Base-by-base conservation (phyloP, 2,329 filamentous ascomycete genomes). In the Aspergillus caelatus region DNA sequence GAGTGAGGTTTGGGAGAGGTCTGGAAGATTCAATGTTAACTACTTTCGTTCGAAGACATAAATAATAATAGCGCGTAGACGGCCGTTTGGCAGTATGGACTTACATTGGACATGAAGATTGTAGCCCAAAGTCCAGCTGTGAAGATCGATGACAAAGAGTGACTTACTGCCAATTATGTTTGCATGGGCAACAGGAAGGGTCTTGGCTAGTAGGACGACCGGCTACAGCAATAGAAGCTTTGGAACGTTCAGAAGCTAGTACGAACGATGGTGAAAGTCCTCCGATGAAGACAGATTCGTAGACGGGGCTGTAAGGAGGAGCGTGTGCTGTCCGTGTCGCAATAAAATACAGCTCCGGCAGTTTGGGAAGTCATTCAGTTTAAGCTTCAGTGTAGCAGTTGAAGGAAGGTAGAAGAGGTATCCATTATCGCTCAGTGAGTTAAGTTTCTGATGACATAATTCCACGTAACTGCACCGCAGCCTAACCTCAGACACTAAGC, bases 381-480 rank as follows among this genome's bases (percentile, higher is more conserved):
- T 50, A 45, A 69, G 67, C 68, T 66, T 66, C 68, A 58, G 60
- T 48, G 64, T 65, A 67, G 62, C 62, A 66, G 59, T 43, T 34
- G 60, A 65, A 66, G 63, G 61, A 64, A 65, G 62, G 53, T 61
- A 26, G 45, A 26, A 14, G 45, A 48, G 23, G 21, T 48, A 26
- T 26, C 26, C 26, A 26, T 48, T 23, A 14, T 23, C 45, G 28
- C 58, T 59, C 65, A 34, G 50, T 68, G 46, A 60, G 62, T 64
- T 48, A 56, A 63, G 63, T 62, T 64, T 65, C 59, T 67, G 70
- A 70, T 71, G 70, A 71, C 69, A 71, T 71, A 70, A 71, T 70
- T 60, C 65, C 63, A 67, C 68, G 70, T 71, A 72, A 70, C 66
- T 58, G 61, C 62, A 58, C 60, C 60, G 67, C 62, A 67, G 70